Base-by-base conservation (phyloP, 495 filamentous ascomycete species). In the Penicillium antarcticum region DNA sequence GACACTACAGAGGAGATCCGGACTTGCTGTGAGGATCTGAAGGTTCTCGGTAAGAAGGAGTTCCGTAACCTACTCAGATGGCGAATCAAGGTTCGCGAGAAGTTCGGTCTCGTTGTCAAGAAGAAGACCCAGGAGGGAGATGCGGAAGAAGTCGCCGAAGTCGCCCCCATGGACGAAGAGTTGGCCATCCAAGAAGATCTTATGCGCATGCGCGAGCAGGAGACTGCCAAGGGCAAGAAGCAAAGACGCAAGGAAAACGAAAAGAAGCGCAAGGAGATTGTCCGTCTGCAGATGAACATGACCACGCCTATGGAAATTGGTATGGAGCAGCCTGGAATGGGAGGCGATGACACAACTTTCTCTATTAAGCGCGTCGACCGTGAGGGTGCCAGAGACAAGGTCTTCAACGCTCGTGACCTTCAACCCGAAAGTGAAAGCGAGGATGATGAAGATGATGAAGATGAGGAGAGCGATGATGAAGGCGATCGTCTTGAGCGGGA, bases 201-300 rank as follows among this genome's bases (percentile, higher is more conserved):
- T 17, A 84, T 92, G 49, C 79, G 78, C 14, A 75, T 97, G 45
- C 83, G 87, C 44, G 89, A 96, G 10, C 87, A 86, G 59, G 88
- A 92, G 51, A 79, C 61, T 19, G 54, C 83, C 37, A 80, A 82
- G 56, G 89, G 83, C 68, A 96, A 92, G 72, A 84, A 87, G 51
- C 87, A 91, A 59, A 76, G 86, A 51, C 76, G 90, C 52, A 85
- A 80, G 57, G 89, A 92, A 34, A 97, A 97, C 54, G 92, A 96
- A 67, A 84, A 83, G 62, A 96, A 91, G 71, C 84, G 87, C 55
- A 91, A 87, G 66, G 92, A 96, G 49, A 92, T 96, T 47, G 76
- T 92, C 24, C 87, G 94, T 40, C 83, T 97, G 86, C 95, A 98
- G 70, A 82, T 98, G 76, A 83, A 96, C 68, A 97, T 98, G 95